Base-by-base conservation (phyloP, 805 yeast genomes). In the Candida qinlingensis region DNA sequence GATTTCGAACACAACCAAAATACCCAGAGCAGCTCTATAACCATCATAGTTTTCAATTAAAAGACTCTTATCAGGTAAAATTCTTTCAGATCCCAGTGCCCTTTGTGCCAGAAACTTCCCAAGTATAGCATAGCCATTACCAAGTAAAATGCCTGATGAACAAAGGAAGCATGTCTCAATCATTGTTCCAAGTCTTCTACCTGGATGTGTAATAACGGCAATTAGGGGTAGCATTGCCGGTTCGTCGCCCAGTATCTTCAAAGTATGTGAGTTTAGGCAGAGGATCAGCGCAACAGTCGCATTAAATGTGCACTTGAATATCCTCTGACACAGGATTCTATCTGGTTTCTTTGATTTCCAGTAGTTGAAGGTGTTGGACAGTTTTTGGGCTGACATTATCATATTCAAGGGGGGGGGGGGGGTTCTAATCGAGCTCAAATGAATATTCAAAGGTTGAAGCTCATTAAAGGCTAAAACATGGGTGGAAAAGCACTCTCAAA, bases 141-240 rank as follows among this genome's bases (percentile, higher is more conserved):
- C 80, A 13, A 72, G 41, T 1, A 69, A 55, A 30, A 73, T 47
- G 0, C 80, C 80, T 3, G 72, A 61, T 2, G 65, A 51, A 55
- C 75, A 72, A 41, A 71, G 63, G 4, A 71, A 55, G 7, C 65
- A 65, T 26, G 71, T 70, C 51, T 75, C 77, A 28, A 75, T 63
- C 56, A 75, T 74, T 6, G 75, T 69, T 26, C 79, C 76, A 3
- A 74, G 63, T 44, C 80, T 65, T 52, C 78, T 66, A 0, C 80
- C 79, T 2, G 79, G 79, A 53, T 74, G 77, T 5, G 72, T 72
- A 57, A 72, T 73, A 12, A 75, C 78, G 2, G 77, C 68, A 5
- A 73, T 67, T 38, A 75, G 53, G 0, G 77, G 74, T 9, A 75
- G 56, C 70, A 75, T 68, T 9, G 74, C 73, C 1, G 75, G 71